phyloP scores from a whole-genome alignment of 1,139 yeast genomes.

The Geotrichum carabidarum region DNA sequence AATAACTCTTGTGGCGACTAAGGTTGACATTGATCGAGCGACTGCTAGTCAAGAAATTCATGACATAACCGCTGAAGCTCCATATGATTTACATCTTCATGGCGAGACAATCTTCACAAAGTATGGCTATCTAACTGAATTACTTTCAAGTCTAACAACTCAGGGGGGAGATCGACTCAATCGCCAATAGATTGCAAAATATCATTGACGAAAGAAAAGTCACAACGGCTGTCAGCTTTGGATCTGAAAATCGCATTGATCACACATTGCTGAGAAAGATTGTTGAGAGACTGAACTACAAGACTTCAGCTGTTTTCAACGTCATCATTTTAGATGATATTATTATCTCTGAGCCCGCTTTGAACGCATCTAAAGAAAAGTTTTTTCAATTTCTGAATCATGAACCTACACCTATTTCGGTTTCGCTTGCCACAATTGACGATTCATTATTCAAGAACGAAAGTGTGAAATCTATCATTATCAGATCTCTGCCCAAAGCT shows the following conservation, averaged over 20 bases:
- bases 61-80: neutral
- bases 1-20: slow-evolving; percentile 12
- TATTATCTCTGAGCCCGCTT: slow-evolving; percentile 5
- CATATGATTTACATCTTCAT: slow-evolving; percentile 11
- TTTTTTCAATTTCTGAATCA: slow-evolving; percentile 10
- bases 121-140: neutral
- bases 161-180: slow-evolving; percentile 12
- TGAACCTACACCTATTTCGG: neutral
- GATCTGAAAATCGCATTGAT: slow-evolving; percentile 13
- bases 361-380: neutral
- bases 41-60: slow-evolving; percentile 9
- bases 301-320: neutral
- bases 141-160: neutral
- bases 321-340: slow-evolving; percentile 8
- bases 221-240: slow-evolving; percentile 7
- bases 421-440: neutral
- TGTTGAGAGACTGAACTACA: slow-evolving; percentile 8
- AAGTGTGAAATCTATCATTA: slow-evolving; percentile 1
- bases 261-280: slow-evolving; percentile 7
- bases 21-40: slow-evolving; percentile 12
- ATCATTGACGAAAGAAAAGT: neutral
- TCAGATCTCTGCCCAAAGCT: slow-evolving; percentile 9
- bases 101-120: slow-evolving; percentile 16
- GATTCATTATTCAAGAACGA: slow-evolving; percentile 5
- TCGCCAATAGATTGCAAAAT: slow-evolving; percentile 1